Conservation (phyloP, 139 green algal species). For the Tetraselmis striata region DNA sequence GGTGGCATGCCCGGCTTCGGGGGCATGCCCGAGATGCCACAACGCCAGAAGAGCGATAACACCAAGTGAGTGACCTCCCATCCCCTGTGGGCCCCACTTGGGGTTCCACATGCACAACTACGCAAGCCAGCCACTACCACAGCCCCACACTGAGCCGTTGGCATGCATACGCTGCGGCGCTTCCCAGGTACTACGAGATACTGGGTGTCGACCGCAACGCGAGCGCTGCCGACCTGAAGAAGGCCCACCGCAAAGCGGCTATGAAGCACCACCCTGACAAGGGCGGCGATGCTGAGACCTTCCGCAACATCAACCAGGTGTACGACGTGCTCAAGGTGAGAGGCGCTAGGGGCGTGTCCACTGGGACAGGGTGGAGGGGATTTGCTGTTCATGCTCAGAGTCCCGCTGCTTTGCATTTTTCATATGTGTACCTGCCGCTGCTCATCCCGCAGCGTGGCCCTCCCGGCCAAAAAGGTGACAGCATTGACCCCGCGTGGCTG, state of each 20-base stretch:
- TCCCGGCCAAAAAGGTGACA: too few species aligned
- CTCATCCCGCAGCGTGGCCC: too few species aligned
- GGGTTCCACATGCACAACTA: background rate
- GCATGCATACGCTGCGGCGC: too few species aligned
- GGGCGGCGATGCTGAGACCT: slow-evolving; percentile 88
- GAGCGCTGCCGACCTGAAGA: slow-evolving; percentile 33
- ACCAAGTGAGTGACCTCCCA: background rate
- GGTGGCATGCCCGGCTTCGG: slow-evolving; percentile 21
- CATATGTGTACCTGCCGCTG: too few species aligned
- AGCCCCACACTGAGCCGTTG: too few species aligned
- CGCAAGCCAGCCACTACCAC: slow-evolving; percentile 31
- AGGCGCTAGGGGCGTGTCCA: too few species aligned
- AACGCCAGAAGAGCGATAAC: slow-evolving; percentile 10
- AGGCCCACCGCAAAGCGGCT: slow-evolving; percentile 45
- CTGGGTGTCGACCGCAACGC: slow-evolving; percentile 72
- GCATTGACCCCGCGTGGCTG: too few species aligned
- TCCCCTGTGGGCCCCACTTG: background rate
- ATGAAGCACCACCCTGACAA: slow-evolving; percentile 42
- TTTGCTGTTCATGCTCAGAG: too few species aligned
- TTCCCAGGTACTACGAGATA: slow-evolving; percentile 79
- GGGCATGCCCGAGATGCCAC: slow-evolving; percentile 15
- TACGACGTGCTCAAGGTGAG: slow-evolving; percentile 82
- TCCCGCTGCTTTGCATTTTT: too few species aligned
- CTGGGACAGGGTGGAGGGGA: too few species aligned
- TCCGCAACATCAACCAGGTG: slow-evolving; percentile 98